These are phyloP conservation scores for Vaccinium darrowii DNA, from an alignment of 148 eudicot genomes.

Conservation along the genomic window DNA sequence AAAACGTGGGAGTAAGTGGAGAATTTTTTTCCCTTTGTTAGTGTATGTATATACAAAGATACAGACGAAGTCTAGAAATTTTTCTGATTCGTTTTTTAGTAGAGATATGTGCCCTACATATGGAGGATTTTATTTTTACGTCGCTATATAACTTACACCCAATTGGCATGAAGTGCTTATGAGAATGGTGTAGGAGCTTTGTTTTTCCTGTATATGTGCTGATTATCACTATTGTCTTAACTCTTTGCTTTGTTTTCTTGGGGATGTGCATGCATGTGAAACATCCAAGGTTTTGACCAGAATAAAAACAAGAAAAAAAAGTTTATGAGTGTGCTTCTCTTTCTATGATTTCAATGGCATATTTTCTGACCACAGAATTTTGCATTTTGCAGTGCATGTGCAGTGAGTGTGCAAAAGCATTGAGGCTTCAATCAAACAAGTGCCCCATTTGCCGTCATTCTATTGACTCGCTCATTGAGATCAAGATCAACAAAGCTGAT, in stretches of 20 bases:
- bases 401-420: conserved; percentile 62
- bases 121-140: neutral
- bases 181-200: neutral
- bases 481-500: conserved; percentile 37
- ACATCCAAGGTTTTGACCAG: neutral
- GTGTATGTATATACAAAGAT: neutral
- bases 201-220: neutral
- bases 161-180: neutral
- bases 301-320: neutral
- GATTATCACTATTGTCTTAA: neutral
- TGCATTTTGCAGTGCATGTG: conserved; percentile 59
- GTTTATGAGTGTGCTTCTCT: neutral
- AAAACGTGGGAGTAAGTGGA: neutral
- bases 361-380: neutral
- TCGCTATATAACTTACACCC: neutral
- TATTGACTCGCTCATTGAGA: conserved; percentile 56
- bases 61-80: neutral
- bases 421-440: conserved; percentile 62
- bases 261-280: neutral
- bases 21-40: neutral
- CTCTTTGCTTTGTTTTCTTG: neutral
- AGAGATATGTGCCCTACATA: neutral
- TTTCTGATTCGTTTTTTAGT: neutral
- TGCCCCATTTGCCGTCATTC: conserved; percentile 74
- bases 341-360: neutral